These are phyloP conservation scores for Symmetrospora coprosmae DNA, from an alignment of 768 basidiomycete genomes.

Conservation along the genomic window DNA sequence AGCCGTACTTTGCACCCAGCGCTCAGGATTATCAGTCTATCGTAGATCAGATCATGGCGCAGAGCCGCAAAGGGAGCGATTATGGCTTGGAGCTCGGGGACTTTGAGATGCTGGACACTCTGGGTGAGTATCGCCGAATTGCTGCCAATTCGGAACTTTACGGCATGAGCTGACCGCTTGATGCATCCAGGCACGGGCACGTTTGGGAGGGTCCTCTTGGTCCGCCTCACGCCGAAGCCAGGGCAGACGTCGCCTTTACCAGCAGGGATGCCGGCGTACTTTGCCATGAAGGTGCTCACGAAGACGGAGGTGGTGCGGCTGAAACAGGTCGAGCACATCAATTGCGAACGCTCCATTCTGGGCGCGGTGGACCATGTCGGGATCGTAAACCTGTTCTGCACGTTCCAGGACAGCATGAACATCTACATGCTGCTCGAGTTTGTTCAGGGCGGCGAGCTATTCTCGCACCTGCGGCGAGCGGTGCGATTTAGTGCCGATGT, in stretches of 20 bases:
- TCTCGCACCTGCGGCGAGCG: constrained; percentile 86
- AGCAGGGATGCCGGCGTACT: constrained; percentile 48
- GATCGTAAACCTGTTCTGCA: constrained; percentile 68
- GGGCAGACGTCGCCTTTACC: constrained; percentile 36
- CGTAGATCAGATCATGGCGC: constrained; percentile 17
- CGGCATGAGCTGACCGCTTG: background rate
- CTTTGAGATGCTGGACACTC: constrained; percentile 34
- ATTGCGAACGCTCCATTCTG: constrained; percentile 85
- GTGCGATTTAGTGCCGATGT: constrained; percentile 93
- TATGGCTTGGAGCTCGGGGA: constrained; percentile 28
- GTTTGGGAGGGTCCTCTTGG: constrained; percentile 82
- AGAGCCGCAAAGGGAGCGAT: constrained; percentile 28
- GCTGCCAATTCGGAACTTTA: background rate
- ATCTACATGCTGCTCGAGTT: constrained; percentile 85
- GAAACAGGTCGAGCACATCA: constrained; percentile 94
- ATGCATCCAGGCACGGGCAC: constrained; percentile 67
- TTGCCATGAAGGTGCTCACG: constrained; percentile 76
- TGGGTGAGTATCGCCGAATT: constrained; percentile 25
- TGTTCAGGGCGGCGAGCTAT: constrained; percentile 71
- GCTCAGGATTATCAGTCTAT: constrained; percentile 3
- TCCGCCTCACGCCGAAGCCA: constrained; percentile 50
- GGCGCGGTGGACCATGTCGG: constrained; percentile 85
- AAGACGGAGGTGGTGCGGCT: constrained; percentile 72
- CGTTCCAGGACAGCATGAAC: constrained; percentile 89
- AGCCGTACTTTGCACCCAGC: background rate